phyloP scores from a whole-genome alignment of 2,329 filamentous ascomycete species.

The Waltergamsia citrina region DNA sequence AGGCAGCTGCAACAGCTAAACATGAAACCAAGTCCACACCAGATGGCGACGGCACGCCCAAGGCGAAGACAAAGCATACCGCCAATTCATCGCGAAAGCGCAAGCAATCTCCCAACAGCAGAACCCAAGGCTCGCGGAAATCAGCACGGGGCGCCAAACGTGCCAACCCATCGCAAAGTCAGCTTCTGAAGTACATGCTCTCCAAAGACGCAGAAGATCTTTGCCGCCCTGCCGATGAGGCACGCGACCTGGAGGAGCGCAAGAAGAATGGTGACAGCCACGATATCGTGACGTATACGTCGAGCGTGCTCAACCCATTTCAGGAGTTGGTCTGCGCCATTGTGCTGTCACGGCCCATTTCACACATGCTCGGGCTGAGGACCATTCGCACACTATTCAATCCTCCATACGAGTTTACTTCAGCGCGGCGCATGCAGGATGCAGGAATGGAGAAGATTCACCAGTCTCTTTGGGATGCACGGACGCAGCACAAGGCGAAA shows the following conservation, averaged over 20 bases:
- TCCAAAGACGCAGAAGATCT: neutral
- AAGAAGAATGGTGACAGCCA: neutral
- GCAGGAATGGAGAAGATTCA: slow-evolving; percentile 24
- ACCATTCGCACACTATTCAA: slow-evolving; percentile 33
- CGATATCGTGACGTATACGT: slow-evolving; percentile 2
- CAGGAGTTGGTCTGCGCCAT: slow-evolving; percentile 33
- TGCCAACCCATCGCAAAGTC: neutral
- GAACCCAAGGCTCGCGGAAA: neutral
- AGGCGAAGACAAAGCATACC: neutral
- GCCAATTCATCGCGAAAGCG: neutral
- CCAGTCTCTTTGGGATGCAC: slow-evolving; percentile 27
- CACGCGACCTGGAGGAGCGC: neutral
- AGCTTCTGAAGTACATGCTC: slow-evolving; percentile 4
- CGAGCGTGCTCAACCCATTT: slow-evolving; percentile 22
- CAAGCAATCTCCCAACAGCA: neutral
- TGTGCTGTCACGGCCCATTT: slow-evolving; percentile 31
- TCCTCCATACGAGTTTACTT: slow-evolving; percentile 21
- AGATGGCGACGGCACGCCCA: neutral
- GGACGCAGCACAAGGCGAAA: slow-evolving; percentile 34
- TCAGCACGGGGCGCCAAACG: neutral
- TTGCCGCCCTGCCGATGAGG: slow-evolving; percentile 1
- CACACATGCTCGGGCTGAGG: slow-evolving; percentile 29
- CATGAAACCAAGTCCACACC: neutral
- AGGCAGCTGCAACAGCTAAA: neutral
- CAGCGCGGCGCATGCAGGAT: slow-evolving; percentile 13